Evolutionary conservation across 2,329 filamentous ascomycete genomes (phyloP).

Genomic region (Ophiostoma quercus): DNA sequence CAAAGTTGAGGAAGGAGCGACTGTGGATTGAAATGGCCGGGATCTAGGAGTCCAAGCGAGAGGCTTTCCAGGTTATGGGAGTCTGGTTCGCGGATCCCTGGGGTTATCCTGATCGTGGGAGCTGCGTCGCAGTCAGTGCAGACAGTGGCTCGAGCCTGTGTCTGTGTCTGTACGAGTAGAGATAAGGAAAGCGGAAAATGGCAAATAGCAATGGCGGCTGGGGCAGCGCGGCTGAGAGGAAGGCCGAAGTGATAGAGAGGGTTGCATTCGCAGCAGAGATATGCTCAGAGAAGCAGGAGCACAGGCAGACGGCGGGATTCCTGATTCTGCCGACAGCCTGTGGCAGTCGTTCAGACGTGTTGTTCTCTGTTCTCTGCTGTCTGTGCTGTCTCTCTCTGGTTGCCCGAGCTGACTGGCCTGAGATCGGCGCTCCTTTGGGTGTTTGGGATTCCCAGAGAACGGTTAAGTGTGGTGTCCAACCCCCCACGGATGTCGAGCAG

Average conservation of each 20-base stretch:
- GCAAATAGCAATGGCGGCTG: not conserved
- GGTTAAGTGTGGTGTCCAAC: not conserved
- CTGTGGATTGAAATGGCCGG: not conserved
- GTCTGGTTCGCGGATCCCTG: constrained; percentile 1
- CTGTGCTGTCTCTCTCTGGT: not conserved
- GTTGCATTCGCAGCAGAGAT: not conserved
- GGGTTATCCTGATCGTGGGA: not conserved
- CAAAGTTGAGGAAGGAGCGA: not conserved
- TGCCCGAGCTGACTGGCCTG: not conserved
- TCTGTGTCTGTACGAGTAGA: not conserved
- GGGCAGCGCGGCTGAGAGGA: not conserved
- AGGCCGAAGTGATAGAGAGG: not conserved
- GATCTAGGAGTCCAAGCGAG: not conserved
- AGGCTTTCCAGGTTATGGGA: not conserved
- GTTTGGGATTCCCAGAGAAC: constrained; percentile 11
- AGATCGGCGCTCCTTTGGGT: not conserved
- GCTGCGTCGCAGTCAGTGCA: not conserved
- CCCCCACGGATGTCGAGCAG: constrained; percentile 2
- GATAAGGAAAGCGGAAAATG: not conserved
- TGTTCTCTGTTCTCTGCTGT: not conserved
- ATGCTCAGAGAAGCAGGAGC: not conserved
- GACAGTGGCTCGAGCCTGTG: not conserved
- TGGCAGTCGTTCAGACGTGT: too few species aligned
- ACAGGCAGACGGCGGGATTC: not conserved
- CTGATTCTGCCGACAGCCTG: not conserved